Base-by-base conservation (phyloP, 139 green algal species). In the Chlorella sp. region DNA sequence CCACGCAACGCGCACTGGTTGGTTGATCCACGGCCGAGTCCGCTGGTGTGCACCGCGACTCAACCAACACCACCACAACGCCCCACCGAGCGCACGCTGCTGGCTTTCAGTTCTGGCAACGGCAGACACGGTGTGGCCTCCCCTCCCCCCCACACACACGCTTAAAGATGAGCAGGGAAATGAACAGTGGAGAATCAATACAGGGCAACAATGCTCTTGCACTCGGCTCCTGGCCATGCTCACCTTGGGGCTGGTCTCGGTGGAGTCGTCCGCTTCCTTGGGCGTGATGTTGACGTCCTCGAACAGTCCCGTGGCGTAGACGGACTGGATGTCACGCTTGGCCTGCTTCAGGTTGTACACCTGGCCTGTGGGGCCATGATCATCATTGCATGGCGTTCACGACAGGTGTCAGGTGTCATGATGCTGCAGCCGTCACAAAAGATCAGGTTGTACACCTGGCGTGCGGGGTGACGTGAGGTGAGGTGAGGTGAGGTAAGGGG, bases 231-330 rank as follows among this genome's bases (percentile, higher is more conserved):
- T 17, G 17, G 10, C 42, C 42, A 55, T 64, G 55, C 70, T 3
- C n/a, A 86, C 83, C 75, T 89, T 88, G 23, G 87, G 87, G 0
- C 72, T 26, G n/a, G 71, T 35, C 60, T 86, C 75, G 31, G 84
- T 93, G 55, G 78, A 88, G 70, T 88, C 85, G 30, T 93, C 85
- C n/a, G 90, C 83, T n/a, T 93, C 86, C 42, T 89, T 74, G 0
- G 92, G 91, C 31, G 91, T 64, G 50, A 98, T 90, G 72, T 89
- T 93, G 49, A 98, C 92, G 75, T 98, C 94, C 60, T 98, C 94
- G 80, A 96, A 97, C 35, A 98, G 80, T 17, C 94, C 94, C 70
- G 93, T 97, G 67, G 77, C 79, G 75, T 95, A 97, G 14, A 98
- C 82, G n/a, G 81, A 84, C 34, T 96, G 92, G 20, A 98, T 90